Percentiles rank a stretch among this genome's conserved stretches.
Conservation (phyloP, 768 basidiomycete species). For the Mycena capillaripes region DNA sequence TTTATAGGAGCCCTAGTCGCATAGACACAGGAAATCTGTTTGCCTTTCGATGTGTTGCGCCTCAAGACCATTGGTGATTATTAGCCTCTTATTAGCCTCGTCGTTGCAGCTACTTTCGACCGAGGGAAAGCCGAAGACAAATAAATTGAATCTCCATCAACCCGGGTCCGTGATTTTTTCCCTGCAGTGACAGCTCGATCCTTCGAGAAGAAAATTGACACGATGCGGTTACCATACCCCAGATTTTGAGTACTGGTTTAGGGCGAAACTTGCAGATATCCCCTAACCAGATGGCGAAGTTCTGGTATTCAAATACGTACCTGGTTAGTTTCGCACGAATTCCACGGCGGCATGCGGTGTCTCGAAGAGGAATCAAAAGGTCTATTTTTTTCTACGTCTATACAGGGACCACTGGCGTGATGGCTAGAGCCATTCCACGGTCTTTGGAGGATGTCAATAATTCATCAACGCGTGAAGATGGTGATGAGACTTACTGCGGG, state of each 20-base stretch:
- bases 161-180: conserved; percentile 2
- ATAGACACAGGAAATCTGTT: too few species aligned
- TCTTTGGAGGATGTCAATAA: conserved; percentile 10
- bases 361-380: not conserved
- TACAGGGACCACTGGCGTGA: not conserved
- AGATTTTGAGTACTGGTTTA: not conserved
- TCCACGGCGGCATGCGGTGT: not conserved
- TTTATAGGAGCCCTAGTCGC: too few species aligned
- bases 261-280: not conserved
- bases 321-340: not conserved
- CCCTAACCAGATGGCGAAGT: not conserved
- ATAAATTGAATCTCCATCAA: not conserved
- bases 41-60: too few species aligned
- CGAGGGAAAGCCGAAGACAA: not conserved
- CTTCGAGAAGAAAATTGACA: not conserved
- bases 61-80: too few species aligned
- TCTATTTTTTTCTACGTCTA: conserved; percentile 6
- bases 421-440: conserved; percentile 29
- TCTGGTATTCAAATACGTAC: not conserved
- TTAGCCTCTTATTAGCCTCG: not conserved
- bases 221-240: too few species aligned
- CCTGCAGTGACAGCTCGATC: not conserved
- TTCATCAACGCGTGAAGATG: conserved; percentile 2
- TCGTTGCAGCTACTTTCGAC: not conserved
- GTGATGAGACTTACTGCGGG: conserved; percentile 75